Evolutionary conservation across 352 stramenopile genomes (phyloP), one percentile per base, ranked within the genome.

Genomic region (Phytophthora agathidicida): DNA sequence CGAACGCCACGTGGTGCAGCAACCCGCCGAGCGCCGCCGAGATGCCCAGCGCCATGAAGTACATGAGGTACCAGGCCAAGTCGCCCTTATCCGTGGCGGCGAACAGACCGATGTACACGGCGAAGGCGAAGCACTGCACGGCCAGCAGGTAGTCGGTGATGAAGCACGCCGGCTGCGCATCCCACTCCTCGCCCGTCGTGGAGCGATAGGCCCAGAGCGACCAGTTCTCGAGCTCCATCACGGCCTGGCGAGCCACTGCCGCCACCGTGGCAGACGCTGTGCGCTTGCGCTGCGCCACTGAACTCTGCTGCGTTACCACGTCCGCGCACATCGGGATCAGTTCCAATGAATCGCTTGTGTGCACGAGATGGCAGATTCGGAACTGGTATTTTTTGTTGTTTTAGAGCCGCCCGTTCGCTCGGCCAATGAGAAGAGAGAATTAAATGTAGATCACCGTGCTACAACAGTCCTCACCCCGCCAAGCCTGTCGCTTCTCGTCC

Each of bases 111-210:
- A 93, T 75, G 68, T 95, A 95, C 14, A 82, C 66, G 42, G 83
- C 74, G 66, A 89, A 93, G 41, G 77, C 74, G 51, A 95, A 95
- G 70, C 82, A 93, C 69, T 95, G 86, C 14, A 92, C 43, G 8
- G 83, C 86, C 47, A 95, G 71, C 27, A 94, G 39, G 64, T 95
- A 95, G 71, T 95, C 86, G 2, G 86, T 95, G 66, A 95, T 92
- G 58, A 93, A 93, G 67, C 84, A 93, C 47, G 86, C 86, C 5
- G 86, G 86, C 62, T 95, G 86, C 41, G 83, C 86, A 50, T 94
- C 83, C 86, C 86, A 95, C 47, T 91, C 79, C 60, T 95, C 86
- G 23, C 86, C 86, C 23, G 72, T 76, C n/a, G 67, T 62, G 50
- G 89, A 83, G 23, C 77, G 72, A 56, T 93, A 93, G 31, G 80